These are phyloP conservation scores for Craspedostauros australis DNA, from an alignment of 108 stramenopile species.

Conservation along the genomic window DNA sequence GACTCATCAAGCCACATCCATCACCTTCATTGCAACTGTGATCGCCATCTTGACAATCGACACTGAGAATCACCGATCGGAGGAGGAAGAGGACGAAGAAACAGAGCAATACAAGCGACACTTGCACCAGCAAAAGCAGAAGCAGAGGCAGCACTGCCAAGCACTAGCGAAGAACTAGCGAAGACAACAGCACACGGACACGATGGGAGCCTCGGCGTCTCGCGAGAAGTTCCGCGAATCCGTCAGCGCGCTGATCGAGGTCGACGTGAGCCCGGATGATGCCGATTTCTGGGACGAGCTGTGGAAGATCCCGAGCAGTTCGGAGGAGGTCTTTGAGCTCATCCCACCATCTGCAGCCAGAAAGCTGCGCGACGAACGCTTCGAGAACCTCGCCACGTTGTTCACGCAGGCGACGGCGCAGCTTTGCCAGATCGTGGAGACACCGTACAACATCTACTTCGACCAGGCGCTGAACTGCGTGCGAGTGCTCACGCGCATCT, in stretches of 20 bases:
- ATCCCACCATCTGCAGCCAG: constrained; percentile 70
- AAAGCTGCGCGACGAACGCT: constrained; percentile 62
- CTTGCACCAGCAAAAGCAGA: too few relatives aligned
- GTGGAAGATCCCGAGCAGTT: constrained; percentile 79
- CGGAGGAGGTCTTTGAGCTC: constrained; percentile 89
- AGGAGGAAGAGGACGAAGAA: too few relatives aligned
- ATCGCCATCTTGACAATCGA: too few relatives aligned
- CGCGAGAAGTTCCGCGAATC: constrained; percentile 84
- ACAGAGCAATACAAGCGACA: too few relatives aligned
- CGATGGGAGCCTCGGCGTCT: constrained; percentile 88
- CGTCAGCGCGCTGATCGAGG: constrained; percentile 57
- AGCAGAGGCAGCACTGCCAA: too few relatives aligned
- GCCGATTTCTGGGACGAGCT: constrained; percentile 93
- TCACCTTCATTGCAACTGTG: too few relatives aligned
- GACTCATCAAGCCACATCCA: too few relatives aligned
- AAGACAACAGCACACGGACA: constrained; percentile 2
- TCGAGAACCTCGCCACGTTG: constrained; percentile 77
- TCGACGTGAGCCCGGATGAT: constrained; percentile 72
- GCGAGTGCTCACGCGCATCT: constrained; percentile 81
- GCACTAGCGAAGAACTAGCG: too few relatives aligned
- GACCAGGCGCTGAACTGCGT: constrained; percentile 92
- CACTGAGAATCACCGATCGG: too few relatives aligned
- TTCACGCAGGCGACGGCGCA: constrained; percentile 93
- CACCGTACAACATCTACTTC: constrained; percentile 91
- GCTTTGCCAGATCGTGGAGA: constrained; percentile 93